Base-by-base conservation (phyloP, 202 grass and related monocot species). In the Panicum hallii region DNA sequence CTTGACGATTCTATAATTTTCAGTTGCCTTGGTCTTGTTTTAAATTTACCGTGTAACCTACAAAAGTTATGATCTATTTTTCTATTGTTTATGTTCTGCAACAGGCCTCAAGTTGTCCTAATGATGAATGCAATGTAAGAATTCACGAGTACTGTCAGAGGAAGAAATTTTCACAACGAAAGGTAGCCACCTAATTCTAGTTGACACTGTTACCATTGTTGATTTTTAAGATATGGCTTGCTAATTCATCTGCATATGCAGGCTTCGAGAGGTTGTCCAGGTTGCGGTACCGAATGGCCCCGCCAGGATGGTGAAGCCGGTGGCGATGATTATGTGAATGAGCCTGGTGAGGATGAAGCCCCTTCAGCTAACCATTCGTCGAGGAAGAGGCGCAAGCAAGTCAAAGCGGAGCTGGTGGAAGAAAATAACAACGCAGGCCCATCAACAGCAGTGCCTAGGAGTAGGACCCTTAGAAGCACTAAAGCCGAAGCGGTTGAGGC, bases 141-240 rank as follows among this genome's bases (percentile, higher is more conserved):
- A 95, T 99, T 82, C 96, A 99, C 55, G 80, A 85, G 50, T 99
- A 99, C 72, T 96, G 96, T 86, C 38, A 94, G 55, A 91, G 89
- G 86, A 92, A 94, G 90, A 99, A 94, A 90, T 90, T 94, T 88
- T 86, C 90, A 19, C 78, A 86, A 15, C 70, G 70, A 34, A 73
- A 73, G 70, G 70, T 73, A 11, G 14, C 34, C 9, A 4, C 46
- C 70, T 34, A 11, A 73, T 36, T 6, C 9, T 19, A 52, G 1
- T 73, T 19, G 23, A 34, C 15, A 52, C 26, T 50, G 23, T 52
- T 15, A 34, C 26, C 16, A 15, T 52, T 85, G 48, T 73, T 58
- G 23, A 62, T 10, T 43, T 70, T 66, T 22, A 41, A 80, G 20
- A 11, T 62, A 42, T 6, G 1, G 17, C 42, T 63, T 70, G 60